Evolutionary conservation across 768 basidiomycete genomes (phyloP).

Genomic region (Kwoniella sp.): DNA sequence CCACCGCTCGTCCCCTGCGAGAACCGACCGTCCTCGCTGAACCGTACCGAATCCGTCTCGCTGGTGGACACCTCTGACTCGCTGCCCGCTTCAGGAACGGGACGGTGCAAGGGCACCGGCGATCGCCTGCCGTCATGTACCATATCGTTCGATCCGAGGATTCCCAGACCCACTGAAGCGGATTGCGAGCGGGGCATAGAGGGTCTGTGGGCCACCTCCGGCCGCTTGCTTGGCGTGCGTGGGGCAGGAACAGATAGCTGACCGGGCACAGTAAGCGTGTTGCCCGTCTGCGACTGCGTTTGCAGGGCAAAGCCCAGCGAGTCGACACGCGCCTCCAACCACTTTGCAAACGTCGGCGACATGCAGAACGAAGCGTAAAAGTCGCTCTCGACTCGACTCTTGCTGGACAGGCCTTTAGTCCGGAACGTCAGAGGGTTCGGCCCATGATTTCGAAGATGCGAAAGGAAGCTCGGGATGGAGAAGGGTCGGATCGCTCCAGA

Average conservation of each 20-base stretch:
- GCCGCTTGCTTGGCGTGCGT: not conserved
- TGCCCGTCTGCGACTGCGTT: not conserved
- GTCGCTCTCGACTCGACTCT: slow-evolving; percentile 45
- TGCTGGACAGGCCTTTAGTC: slow-evolving; percentile 43
- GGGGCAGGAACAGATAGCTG: not conserved
- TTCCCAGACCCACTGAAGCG: slow-evolving; percentile 16
- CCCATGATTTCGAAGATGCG: slow-evolving; percentile 42
- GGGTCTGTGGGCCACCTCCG: not conserved
- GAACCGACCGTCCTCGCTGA: not conserved
- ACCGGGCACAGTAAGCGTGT: not conserved
- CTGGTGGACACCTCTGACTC: slow-evolving; percentile 5
- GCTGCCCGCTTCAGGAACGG: not conserved
- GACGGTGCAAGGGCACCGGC: too few species aligned
- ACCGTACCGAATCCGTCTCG: not conserved
- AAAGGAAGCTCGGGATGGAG: slow-evolving; percentile 44
- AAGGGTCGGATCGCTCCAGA: slow-evolving; percentile 40
- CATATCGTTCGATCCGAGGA: not conserved
- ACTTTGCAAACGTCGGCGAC: slow-evolving; percentile 42
- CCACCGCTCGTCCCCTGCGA: not conserved
- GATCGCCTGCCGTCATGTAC: not conserved
- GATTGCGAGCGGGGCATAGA: slow-evolving; percentile 4
- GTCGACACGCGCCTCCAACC: slow-evolving; percentile 31
- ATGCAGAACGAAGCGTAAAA: slow-evolving; percentile 49
- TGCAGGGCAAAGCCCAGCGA: slow-evolving; percentile 25
- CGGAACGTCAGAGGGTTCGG: slow-evolving; percentile 47